A percentile compares a stretch with the other conserved stretches of the same genome.
phyloP scores from a whole-genome alignment of 116 monocot genomes.

The Zostera marina region DNA sequence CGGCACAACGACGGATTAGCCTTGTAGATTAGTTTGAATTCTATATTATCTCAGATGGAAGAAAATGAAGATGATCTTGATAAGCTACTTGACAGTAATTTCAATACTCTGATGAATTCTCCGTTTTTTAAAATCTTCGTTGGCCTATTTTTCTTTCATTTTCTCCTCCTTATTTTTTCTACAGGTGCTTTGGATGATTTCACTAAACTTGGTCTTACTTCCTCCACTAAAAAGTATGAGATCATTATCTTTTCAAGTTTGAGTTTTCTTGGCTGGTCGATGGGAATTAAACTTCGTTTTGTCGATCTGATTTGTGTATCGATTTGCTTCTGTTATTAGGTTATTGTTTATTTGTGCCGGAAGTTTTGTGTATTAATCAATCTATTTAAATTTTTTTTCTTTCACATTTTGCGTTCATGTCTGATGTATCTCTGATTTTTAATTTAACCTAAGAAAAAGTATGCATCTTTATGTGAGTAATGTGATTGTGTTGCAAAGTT shows the following conservation, averaged over 20 bases:
- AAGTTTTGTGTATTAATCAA: no score
- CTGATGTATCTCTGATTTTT: no score
- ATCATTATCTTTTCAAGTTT: neutral
- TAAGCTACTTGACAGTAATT: conserved; percentile 78
- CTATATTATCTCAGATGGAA: neutral
- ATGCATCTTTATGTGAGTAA: no score
- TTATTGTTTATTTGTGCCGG: no score
- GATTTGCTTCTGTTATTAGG: no score
- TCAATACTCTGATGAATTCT: neutral
- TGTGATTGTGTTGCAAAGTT: no score
- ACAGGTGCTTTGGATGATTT: conserved; percentile 94
- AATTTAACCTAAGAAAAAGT: no score
- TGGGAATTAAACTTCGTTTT: no score
- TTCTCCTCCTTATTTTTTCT: conserved; percentile 3
- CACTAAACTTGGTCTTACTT: conserved; percentile 46
- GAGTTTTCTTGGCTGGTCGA: no score
- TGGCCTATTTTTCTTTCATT: neutral
- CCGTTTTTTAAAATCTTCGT: neutral
- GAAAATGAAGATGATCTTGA: conserved; percentile 58
- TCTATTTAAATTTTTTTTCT: no score
- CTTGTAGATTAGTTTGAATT: neutral
- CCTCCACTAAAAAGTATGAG: conserved; percentile 12
- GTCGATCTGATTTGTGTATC: no score
- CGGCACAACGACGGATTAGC: neutral
- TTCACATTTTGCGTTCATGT: no score